Evolutionary conservation across 1,284 basidiomycete genomes (phyloP), one percentile per base, ranked within the genome.

Genomic region (Boletus sp.): DNA sequence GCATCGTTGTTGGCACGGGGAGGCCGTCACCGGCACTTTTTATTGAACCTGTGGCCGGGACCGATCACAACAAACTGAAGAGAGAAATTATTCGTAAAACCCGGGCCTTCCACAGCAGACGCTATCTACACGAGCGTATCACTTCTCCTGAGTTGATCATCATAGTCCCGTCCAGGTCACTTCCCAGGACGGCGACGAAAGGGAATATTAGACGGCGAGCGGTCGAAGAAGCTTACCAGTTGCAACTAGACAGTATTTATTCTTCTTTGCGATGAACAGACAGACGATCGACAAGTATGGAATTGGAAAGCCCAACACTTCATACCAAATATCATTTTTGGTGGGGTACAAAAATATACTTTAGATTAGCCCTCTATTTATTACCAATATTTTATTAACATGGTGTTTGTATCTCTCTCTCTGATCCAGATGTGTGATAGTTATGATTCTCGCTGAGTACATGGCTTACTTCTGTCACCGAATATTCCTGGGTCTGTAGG

Each of bases 121-220:
- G 82, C 50, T 86, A 86, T 63, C 69, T 83, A 41, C 82, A 85
- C 62, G 82, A 85, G 61, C 79, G 80, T 30, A 80, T 85, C 62
- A 72, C 72, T 2, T 72, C 71, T 12, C 57, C 74, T 13, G 71
- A 76, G 36, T 70, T 78, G 67, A 74, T 85, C 57, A 58, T 84
- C 49, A 66, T 85, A 33, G 81, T 83, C 5, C 70, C 75, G 17
- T 65, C 68, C 27, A 71, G 72, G 47, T 72, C 79, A 2, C 70
- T 85, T 39, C 82, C 82, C 29, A 72, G 82, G 48, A 86, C 82
- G 0, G 75, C 73, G 19, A 82, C 82, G 17, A 86, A 86, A 62
- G 83, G 82, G 29, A 85, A 86, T 57, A 79, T 85, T 54, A 73
- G 84, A 39, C 75, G 82, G 49, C 72, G 70, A 50, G 81, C 80